Base-by-base conservation (phyloP, 2,329 filamentous ascomycete species). In the Phialemoniopsis sp. region DNA sequence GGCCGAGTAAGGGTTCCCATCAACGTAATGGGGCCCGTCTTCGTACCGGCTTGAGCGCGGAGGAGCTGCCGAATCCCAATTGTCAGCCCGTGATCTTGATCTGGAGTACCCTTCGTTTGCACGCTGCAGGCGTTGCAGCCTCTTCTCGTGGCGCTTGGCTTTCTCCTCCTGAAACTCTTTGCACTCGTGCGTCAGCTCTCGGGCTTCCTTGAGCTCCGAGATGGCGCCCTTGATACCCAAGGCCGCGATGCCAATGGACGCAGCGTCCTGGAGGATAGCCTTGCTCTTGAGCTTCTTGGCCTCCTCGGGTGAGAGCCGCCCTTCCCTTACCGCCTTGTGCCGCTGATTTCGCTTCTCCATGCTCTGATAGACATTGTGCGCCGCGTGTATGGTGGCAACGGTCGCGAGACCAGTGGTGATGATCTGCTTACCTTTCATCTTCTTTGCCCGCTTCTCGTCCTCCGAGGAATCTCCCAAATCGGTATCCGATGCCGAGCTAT, bases 351-450 rank as follows among this genome's bases (percentile, higher is more conserved):
- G 67, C 61, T 75, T 76, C 56, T 76, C 72, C 70, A 78, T 68
- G 58, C 73, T 78, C 51, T 70, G 62, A 54, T 78, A 80, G 52
- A 80, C 71, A 47, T 64, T 74, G 53, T 80, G 69, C 49, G 72
- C 74, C 48, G 76, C 76, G 57, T 80, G 75, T 50, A 80, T 77
- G 49, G 74, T 79, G 53, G 76, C 76, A 46, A 78, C 72, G 38
- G 72, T 67, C 39, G 76, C 76, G 41, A 80, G 60, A 34, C 73
- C 75, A 8, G 73, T 71, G 39, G 72, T 78, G 41, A 80, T 47
- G 44, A 78, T 50, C 66, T 78, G 75, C 70, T 80, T 79, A 76
- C 75, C 74, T 76, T 66, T 73, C 67, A 79, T 75, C 57, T 75
- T 78, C 57, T 66, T 72, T 29, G 66, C 66, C 45, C 63, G 64